Base-by-base conservation (phyloP, 2,329 filamentous ascomycete genomes). In the Fusarium nodosum region DNA sequence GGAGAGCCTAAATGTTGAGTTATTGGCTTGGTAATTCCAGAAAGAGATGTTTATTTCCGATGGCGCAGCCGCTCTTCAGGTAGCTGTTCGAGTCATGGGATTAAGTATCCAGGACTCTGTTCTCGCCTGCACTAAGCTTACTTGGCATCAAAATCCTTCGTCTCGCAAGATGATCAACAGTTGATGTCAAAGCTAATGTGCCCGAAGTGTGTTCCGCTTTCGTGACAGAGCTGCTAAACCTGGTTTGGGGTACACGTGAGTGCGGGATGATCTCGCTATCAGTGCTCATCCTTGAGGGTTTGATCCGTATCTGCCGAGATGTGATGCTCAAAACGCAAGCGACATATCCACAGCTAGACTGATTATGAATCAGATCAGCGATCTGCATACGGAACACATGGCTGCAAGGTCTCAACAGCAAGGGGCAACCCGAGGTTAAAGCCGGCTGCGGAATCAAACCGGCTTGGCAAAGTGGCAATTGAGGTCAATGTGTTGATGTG, bases 71-170 rank as follows among this genome's bases (percentile, higher is more conserved):
- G 5, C 11, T 12, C 10, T 2, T 38, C 11, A 20, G n/a, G n/a
- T 38, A 4, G 36, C 12, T 20, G 13, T 20, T 20, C 3, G 20
- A 39, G n/a, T 20, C 36, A 22, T 20, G 18, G 34, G 16, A 12
- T 39, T 13, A 6, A 6, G n/a, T 22, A 0, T 13, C n/a, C 0
- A 22, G n/a, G 0, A 39, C n/a, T 7, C 16, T 10, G 34, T 36
- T 5, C 10, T 36, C 18, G 34, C n/a, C 2, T 6, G 10, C 5
- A 39, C 36, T 39, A 39, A 13, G 5, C 36, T 13, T 7, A 4
- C 12, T 39, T n/a, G 2, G n/a, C n/a, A n/a, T 39, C 34, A 10
- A 7, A 39, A 18, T 34, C 2, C 16, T 9, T 8, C 31, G 16
- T 16, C 36, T 38, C 36, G 36, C 10, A 12, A 13, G 36, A 22